Evolutionary conservation across 1,284 basidiomycete species (phyloP), one percentile per base, ranked within the genome.

Genomic region (Moesziomyces globuligerus): DNA sequence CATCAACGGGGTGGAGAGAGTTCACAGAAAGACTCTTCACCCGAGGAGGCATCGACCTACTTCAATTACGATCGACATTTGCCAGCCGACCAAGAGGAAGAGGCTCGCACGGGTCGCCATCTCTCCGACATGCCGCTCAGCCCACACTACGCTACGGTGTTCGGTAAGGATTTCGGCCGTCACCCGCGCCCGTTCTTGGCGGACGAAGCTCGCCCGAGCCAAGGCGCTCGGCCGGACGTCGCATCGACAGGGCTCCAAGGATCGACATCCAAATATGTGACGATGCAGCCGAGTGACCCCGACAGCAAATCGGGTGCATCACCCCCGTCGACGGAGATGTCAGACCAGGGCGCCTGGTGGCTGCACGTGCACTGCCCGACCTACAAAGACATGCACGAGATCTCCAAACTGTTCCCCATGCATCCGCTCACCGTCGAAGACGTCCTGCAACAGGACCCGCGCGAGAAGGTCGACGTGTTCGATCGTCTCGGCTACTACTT

Each of bases 351-450:
- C 4, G 69, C 91, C 11, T 97, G 94, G 94, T 97, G 93, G 89
- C 84, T 98, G 24, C 93, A 98, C 80, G 89, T 97, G 2, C 88
- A 91, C 18, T 94, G 90, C 74, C 94, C 94, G 1, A 90, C 89
- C 0, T 93, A 92, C 88, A 90, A 90, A 50, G 94, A 96, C 83
- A 89, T 97, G 87, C 87, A 90, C 54, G 88, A 90, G 20, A 87
- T 97, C 48, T 91, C 93, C 50, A 93, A 92, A 86, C 91, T 93
- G 18, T 86, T 97, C 24, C 91, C 92, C 49, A 86, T 98, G 2
- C 94, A 98, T 83, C 94, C 94, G 0, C 86, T 97, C 20, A 97
- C 94, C 0, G 87, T 97, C 15, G 94, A 98, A 83, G 94, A 98
- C 84, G 93, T 97, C 32, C 84, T 98, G n/a, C 92, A 94, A 69